A percentile compares a stretch with the other conserved stretches of the same genome.
These are phyloP conservation scores for Cunninghamia lanceolata DNA, from an alignment of 75 land plant genomes.

Conservation along the genomic window DNA sequence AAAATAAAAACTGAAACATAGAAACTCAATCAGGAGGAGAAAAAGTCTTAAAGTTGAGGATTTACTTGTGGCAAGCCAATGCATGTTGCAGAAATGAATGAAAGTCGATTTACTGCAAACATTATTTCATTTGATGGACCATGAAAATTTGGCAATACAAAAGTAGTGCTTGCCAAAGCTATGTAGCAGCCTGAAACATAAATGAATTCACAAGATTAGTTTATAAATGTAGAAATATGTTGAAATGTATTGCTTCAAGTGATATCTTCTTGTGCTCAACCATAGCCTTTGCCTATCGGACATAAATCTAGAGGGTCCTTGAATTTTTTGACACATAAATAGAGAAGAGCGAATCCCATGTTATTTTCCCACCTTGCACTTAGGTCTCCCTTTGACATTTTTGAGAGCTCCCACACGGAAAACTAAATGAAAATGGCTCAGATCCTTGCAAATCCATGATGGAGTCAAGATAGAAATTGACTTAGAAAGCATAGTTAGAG, in stretches of 20 bases:
- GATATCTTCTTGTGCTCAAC: conserved; percentile 54
- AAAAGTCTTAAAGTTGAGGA: neutral
- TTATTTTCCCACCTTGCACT: conserved; percentile 60
- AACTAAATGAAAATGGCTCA: neutral
- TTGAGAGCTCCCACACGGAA: conserved; percentile 50
- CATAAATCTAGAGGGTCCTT: conserved; percentile 46
- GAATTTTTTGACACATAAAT: conserved; percentile 25
- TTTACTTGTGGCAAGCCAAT: conserved; percentile 63
- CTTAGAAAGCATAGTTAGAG: neutral
- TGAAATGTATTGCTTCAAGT: conserved; percentile 41
- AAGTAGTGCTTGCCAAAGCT: conserved; percentile 51
- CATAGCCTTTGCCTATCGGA: conserved; percentile 47
- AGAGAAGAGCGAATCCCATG: conserved; percentile 54
- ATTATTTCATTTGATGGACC: conserved; percentile 69
- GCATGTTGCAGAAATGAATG: conserved; percentile 37
- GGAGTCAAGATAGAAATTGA: neutral
- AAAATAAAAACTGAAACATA: neutral
- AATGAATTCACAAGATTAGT: conserved; percentile 3
- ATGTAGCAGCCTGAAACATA: conserved; percentile 42
- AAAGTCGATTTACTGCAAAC: conserved; percentile 50
- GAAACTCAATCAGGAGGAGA: neutral
- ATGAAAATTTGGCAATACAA: conserved; percentile 62
- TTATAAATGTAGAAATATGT: neutral
- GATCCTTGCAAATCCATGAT: neutral
- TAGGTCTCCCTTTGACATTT: conserved; percentile 48